phyloP scores from a whole-genome alignment of 2,329 filamentous ascomycete genomes.

The Beauveria rudraprayagi region DNA sequence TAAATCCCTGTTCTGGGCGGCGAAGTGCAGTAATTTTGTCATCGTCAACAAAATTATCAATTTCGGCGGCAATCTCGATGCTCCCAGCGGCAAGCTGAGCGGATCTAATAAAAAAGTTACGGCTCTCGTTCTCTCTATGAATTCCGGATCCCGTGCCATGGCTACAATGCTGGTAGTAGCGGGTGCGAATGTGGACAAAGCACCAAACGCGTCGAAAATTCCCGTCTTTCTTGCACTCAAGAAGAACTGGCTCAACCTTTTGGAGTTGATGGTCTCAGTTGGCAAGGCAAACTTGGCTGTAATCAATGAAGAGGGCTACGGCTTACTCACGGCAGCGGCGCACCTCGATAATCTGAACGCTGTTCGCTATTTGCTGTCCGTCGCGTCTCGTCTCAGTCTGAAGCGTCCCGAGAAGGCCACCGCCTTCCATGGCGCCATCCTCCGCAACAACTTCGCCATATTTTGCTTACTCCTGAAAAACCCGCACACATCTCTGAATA shows the following conservation, averaged over 20 bases:
- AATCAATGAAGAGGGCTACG: background rate
- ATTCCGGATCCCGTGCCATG: fast-evolving
- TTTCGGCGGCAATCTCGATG: background rate
- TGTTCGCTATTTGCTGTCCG: background rate
- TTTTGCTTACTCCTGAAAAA: background rate
- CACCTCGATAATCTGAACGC: background rate
- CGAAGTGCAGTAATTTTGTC: background rate
- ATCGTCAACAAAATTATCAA: background rate
- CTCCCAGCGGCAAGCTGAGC: fast-evolving
- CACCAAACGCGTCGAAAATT: background rate
- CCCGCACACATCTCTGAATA: background rate
- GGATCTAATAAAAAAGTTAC: background rate
- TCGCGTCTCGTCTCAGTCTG: too few species aligned
- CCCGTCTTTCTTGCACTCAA: background rate
- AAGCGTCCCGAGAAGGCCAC: background rate
- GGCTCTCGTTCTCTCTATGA: background rate
- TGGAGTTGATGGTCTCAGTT: background rate
- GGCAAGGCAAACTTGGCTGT: background rate
- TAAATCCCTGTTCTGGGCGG: background rate
- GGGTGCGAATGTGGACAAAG: background rate
- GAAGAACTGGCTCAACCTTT: background rate
- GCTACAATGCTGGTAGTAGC: background rate
- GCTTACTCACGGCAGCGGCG: background rate
- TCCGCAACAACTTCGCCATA: background rate
- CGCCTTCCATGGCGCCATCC: background rate